Base-by-base conservation (phyloP, 1,284 basidiomycete species). In the Neonothopanus nambi region DNA sequence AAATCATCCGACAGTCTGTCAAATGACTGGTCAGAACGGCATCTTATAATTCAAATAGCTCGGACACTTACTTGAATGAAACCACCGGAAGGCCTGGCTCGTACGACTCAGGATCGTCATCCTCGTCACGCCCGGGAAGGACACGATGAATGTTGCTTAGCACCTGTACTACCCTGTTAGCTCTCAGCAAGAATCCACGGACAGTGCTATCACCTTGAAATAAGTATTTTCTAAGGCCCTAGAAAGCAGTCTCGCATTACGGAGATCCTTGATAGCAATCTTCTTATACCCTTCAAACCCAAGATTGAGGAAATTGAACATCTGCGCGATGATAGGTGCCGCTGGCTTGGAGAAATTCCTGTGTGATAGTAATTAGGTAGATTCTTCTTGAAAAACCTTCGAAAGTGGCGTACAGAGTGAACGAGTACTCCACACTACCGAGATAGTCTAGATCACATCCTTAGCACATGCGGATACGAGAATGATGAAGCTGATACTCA, bases 231-330 rank as follows among this genome's bases (percentile, higher is more conserved):
- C 87, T 13, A 91, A 73, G 0, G 89, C 87, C 35, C 81, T 76
- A 3, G 84, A 81, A 30, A 90, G 72, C 56, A 88, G 67, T 26
- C 88, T 77, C 1, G 82, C 79, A 56, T 89, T 89, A 57, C 77
- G 69, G 15, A 89, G 71, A 63, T 89, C 82, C 65, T 75, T 77
- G 70, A 78, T 48, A 51, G 82, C 77, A 62, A 84, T 76, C 11
- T 53, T 52, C 44, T 71, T 69, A 67, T 80, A 84, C 4, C 80
- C 81, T 30, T 73, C 69, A 38, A 72, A 75, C 18, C 80, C 81
- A 42, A 85, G 76, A 61, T 84, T 82, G 49, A 85, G 66, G 70
- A 85, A 82, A 64, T 86, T 87, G 75, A 82, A 90, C 78, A 87
- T 84, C 65, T 88, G 85, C 1, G 76, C 81, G 35, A 89, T 73